A percentile compares a stretch with the other conserved stretches of the same genome.
phyloP scores from a whole-genome alignment of 305 asterid species.

The Fraxinus greggii region DNA sequence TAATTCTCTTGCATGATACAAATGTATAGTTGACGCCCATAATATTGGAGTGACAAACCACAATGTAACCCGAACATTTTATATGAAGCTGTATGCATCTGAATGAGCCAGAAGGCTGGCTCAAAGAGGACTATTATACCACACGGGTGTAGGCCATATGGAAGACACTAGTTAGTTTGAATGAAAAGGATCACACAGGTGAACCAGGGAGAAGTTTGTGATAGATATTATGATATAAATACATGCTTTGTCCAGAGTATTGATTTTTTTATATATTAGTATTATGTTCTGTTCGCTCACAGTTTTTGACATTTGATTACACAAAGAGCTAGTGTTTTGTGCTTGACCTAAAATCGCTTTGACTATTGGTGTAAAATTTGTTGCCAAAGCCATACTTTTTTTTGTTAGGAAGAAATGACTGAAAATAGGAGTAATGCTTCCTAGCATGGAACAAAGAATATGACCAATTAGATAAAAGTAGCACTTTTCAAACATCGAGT shows the following conservation, averaged over 20 bases:
- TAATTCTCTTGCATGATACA: background rate
- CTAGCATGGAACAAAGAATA: background rate
- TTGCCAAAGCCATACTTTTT: background rate
- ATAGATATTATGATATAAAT: slow-evolving; percentile 1
- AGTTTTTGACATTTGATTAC: background rate
- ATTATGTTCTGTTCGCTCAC: background rate
- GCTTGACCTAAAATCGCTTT: background rate
- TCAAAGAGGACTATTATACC: background rate
- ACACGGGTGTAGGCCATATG: slow-evolving; percentile 1
- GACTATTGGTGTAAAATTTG: background rate
- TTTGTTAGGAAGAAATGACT: background rate
- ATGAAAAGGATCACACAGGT: slow-evolving; percentile 6
- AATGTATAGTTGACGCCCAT: background rate
- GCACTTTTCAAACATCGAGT: background rate
- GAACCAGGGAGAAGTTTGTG: background rate
- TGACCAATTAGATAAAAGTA: background rate
- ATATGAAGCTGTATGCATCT: background rate
- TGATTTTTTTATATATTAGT: background rate
- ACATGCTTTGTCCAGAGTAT: background rate
- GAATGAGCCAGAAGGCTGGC: background rate
- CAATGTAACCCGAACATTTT: background rate
- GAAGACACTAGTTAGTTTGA: background rate
- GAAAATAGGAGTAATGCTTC: background rate
- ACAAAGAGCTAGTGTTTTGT: background rate
- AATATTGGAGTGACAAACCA: background rate